Evolutionary conservation across 176 grass and related monocot genomes (phyloP), one percentile per base, ranked within the genome.

Genomic region (Carex myosuroides): DNA sequence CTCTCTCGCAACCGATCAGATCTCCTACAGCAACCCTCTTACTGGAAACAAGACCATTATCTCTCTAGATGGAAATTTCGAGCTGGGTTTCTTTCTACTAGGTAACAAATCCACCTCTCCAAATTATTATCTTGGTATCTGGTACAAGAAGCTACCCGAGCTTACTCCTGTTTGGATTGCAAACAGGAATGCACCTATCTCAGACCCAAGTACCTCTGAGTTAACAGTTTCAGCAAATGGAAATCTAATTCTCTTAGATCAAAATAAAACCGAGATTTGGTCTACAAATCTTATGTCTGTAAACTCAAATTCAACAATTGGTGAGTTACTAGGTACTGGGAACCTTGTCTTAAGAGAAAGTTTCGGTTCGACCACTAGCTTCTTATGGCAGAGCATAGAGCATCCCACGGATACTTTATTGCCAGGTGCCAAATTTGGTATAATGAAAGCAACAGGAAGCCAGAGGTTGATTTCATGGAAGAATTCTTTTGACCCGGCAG

Each of bases 61-160:
- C 39, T 94, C 92, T 3, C 39, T 60, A 71, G 81, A 70, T 41
- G 87, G 85, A 63, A 73, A 35, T 32, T 94, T 91, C 5, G 83
- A 82, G 74, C 65, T 94, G 5, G 92, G 92, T 39, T 91, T 91
- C 87, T 94, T 94, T 89, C 13, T 8, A 0, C 67, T 66, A 6
- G 30, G 79, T 9, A 74, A 78, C 21, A 48, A 24, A 32, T 84
- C 72, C 13, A 18, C 17, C 13, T 0, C 16, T 65, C 44, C 70
- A 4, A 81, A 42, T 64, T 83, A 86, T 73, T 92, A 90, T 37
- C 60, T 92, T 48, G 87, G 81, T 10, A 83, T 92, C 17, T 92
- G 90, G 90, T 87, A 85, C 85, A 87, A 70, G 50, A 87, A 90
- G 57, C 60, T 92, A 18, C 33, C 88, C 2, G 8, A 79, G 48